phyloP scores from a whole-genome alignment of 2,329 filamentous ascomycete species.

The Aspergillus aculeatinus region DNA sequence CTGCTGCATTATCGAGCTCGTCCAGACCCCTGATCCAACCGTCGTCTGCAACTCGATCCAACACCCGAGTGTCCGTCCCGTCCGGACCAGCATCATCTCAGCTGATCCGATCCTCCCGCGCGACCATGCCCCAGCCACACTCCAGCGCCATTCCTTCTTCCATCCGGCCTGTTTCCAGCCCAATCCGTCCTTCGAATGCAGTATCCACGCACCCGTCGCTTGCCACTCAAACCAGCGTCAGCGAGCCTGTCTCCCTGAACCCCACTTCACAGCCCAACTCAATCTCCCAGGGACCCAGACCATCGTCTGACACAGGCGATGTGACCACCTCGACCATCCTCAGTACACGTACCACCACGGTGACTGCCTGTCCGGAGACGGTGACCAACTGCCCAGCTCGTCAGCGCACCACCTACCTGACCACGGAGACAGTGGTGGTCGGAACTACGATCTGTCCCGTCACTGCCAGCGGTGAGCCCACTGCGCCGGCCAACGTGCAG shows the following conservation, averaged over 20 bases:
- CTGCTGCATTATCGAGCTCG: not conserved
- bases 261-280: not conserved
- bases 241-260: not conserved
- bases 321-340: not conserved
- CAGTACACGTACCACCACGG: not conserved
- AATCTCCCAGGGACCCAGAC: not conserved
- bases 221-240: not conserved
- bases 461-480: not conserved
- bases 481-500: not conserved
- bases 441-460: not conserved
- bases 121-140: not conserved
- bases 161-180: not conserved
- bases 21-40: not conserved
- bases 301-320: not conserved
- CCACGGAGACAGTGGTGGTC: not conserved
- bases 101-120: not conserved
- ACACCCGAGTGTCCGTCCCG: not conserved
- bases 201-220: not conserved
- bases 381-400: not conserved
- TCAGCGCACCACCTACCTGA: not conserved
- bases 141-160: not conserved
- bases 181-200: not conserved
- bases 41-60: not conserved
- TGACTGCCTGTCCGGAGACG: not conserved
- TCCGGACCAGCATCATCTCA: not conserved